A percentile compares a stretch with the other conserved stretches of the same genome.
Evolutionary conservation across 331 rosid species (phyloP).

Genomic region (Saraca asoca): DNA sequence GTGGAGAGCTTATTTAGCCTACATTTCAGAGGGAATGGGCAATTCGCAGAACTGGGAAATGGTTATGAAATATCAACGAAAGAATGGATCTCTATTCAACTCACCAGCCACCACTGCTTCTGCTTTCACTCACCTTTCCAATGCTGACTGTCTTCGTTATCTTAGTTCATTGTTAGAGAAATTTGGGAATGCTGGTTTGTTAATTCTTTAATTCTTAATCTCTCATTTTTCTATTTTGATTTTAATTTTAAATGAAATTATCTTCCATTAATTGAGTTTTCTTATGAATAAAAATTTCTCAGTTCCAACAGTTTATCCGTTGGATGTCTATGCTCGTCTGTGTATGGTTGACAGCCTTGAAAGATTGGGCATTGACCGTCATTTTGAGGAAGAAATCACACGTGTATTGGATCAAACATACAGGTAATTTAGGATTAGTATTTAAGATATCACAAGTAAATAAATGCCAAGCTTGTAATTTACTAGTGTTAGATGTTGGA

Average conservation of each 20-base stretch:
- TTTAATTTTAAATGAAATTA: too few species aligned
- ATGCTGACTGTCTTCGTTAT: conserved; percentile 49
- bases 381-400: conserved; percentile 50
- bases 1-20: conserved; percentile 51
- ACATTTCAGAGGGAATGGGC: conserved; percentile 53
- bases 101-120: conserved; percentile 60
- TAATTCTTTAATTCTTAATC: not conserved
- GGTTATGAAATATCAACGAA: conserved; percentile 58
- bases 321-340: conserved; percentile 50
- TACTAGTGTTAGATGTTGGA: too few species aligned
- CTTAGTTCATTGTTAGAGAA: conserved; percentile 43
- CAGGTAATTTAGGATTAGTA: conserved; percentile 23
- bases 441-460: too few species aligned
- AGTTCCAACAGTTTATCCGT: conserved; percentile 60
- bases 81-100: conserved; percentile 56
- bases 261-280: not conserved
- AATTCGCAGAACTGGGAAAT: conserved; percentile 45
- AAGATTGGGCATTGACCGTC: conserved; percentile 51
- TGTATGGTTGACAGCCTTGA: conserved; percentile 53
- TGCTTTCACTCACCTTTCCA: conserved; percentile 47
- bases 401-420: conserved; percentile 50
- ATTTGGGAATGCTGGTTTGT: conserved; percentile 53
- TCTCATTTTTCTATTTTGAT: too few species aligned
- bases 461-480: not conserved
- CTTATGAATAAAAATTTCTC: conserved; percentile 1